phyloP scores from a whole-genome alignment of 208 protist species.

The Phytomonas francai region DNA sequence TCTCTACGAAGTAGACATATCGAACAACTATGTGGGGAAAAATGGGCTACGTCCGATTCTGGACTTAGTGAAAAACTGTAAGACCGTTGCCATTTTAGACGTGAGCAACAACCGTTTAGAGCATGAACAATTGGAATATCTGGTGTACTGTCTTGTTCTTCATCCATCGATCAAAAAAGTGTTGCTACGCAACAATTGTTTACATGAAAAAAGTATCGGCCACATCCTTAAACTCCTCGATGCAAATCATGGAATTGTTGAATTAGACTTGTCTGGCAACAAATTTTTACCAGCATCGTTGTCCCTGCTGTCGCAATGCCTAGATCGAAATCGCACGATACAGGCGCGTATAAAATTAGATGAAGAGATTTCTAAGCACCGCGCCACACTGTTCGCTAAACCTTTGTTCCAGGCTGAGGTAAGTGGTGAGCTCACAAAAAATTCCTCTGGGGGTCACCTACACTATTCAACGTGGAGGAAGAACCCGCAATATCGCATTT shows the following conservation, averaged over 20 bases:
- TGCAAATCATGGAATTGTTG: constrained; percentile 39
- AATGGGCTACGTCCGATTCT: constrained; percentile 76
- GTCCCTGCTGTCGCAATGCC: constrained; percentile 3
- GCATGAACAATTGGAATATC: constrained; percentile 58
- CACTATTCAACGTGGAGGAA: constrained; percentile 84
- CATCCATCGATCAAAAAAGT: constrained; percentile 62
- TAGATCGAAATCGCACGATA: constrained; percentile 12
- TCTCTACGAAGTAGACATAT: constrained; percentile 55
- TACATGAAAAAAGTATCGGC: constrained; percentile 54
- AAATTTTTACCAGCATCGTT: constrained; percentile 34
- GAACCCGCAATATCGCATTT: constrained; percentile 74
- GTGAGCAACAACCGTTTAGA: constrained; percentile 70
- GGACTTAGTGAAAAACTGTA: constrained; percentile 76
- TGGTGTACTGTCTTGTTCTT: constrained; percentile 70
- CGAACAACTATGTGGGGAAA: constrained; percentile 70
- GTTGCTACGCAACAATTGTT: constrained; percentile 39
- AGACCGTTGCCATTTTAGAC: constrained; percentile 58
- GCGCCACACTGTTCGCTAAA: constrained; percentile 13
- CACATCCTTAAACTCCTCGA: constrained; percentile 61
- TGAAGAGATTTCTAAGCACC: constrained; percentile 15
- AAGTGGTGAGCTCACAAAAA: constrained; percentile 19
- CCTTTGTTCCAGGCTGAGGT: constrained; percentile 28
- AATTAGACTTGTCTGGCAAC: constrained; percentile 40
- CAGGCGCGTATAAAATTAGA: constrained; percentile 11
- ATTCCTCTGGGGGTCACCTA: constrained; percentile 62